Evolutionary conservation across 208 protist species (phyloP), one percentile per base, ranked within the genome.

Genomic region (Leptomonas seymouri): DNA sequence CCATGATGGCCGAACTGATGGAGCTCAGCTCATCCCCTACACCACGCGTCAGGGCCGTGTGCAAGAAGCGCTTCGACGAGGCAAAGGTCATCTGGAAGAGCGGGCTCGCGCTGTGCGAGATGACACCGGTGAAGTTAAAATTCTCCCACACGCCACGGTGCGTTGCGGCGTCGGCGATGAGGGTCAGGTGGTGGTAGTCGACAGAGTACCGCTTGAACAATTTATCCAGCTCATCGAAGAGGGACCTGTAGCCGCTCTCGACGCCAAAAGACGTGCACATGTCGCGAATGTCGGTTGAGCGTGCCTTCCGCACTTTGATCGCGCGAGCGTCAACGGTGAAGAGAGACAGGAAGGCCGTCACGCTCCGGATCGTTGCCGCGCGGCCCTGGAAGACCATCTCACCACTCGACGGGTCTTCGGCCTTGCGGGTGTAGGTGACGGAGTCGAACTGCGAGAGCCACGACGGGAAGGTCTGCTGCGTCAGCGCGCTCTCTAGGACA

Each of bases 41-140:
- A 30, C 90, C 89, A 39, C 84, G 84, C 27, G 82, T 94, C 21
- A 97, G 61, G 6, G 90, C 88, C 14, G 76, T 93, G 82, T 95
- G 87, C 61, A 97, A 71, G 77, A 94, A 97, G 18, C 78, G 78
- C 76, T 85, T 86, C 25, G 90, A 91, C 25, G 89, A 93, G 28
- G 89, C 93, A 81, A 95, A 97, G 3, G 93, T 96, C 93, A 97
- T 96, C 71, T 97, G 93, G 71, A 96, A 94, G 20, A 97, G 82
- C 56, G 93, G 93, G 44, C 87, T 94, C 31, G 89, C 87, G 74
- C 90, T 93, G 46, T 86, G 84, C 0, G 87, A 82, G 66, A 95
- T 93, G 50, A 96, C 89, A 56, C 90, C 90, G 14, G 85, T 96
- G 66, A 92, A 95, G 82, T 96, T 95, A 53, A 83, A 96, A 78